Base-by-base conservation (phyloP, 768 basidiomycete species). In the Coprinopsis sp. region DNA sequence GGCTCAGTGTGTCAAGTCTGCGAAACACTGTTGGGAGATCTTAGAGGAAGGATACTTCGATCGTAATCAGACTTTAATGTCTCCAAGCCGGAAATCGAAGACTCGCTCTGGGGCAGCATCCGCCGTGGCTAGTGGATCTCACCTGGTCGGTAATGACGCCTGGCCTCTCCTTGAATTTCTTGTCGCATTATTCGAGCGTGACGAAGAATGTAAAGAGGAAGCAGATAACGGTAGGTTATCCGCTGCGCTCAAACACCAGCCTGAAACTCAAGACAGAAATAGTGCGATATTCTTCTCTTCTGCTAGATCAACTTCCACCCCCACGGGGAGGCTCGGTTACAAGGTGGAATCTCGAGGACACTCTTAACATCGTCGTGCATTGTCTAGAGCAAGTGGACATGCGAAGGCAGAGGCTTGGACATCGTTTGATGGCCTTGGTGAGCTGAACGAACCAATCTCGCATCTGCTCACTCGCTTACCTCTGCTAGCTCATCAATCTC, bases 121-220 rank as follows among this genome's bases (percentile, higher is more conserved):
- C n/a, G 33, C 52, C 39, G 33, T 52, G 46, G 25, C 41, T 31
- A 39, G 33, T 7, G 65, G 61, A 19, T 46, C 60, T 29, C 50
- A 55, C n/a, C 57, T 73, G 10, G 73, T 89, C 19, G 78, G 77
- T 19, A 72, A 77, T 37, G 67, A 81, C 50, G 79, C 85, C 4
- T 91, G 88, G 87, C 72, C 77, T 24, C 58, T 82, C 33, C 70
- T 91, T n/a, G 76, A 79, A 18, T 89, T 84, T 82, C 53, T 89
- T 0, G 44, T 91, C 10, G 58, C 64, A 18, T 53, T 89, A 16
- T 87, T 87, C 52, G 85, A 91, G 57, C 76, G 73, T 52, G 86
- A 89, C 50, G 80, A 87, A 54, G 51, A 54, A 8, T 49, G 63
- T 39, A 55, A 57, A 18, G 63, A 65, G 47, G 51, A 53, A 13